phyloP scores from a whole-genome alignment of 306 rosid genomes.

The Rosa rugosa region DNA sequence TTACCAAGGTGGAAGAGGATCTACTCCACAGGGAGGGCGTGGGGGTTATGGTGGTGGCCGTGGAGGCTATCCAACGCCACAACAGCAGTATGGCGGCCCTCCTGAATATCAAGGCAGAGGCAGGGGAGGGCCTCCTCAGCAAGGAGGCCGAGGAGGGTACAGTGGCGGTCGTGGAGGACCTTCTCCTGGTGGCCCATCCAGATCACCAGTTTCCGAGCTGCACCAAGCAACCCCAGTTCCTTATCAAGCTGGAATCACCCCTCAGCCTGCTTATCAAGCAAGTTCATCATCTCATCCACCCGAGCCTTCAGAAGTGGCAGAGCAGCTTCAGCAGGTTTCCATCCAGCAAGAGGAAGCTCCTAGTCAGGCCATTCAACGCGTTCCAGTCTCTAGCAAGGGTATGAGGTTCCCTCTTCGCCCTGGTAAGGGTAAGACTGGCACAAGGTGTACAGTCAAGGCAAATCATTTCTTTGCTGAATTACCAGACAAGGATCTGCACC shows the following conservation, averaged over 20 bases:
- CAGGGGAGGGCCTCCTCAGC: slow-evolving; percentile 76
- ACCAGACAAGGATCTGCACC: slow-evolving; percentile 89
- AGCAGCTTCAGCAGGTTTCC: slow-evolving; percentile 37
- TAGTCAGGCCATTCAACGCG: slow-evolving; percentile 46
- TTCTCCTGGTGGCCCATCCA: slow-evolving; percentile 61
- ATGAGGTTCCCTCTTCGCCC: slow-evolving; percentile 94
- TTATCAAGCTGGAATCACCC: slow-evolving; percentile 54
- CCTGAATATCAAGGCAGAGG: slow-evolving; percentile 81
- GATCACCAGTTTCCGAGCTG: slow-evolving; percentile 88
- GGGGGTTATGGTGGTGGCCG: slow-evolving; percentile 53
- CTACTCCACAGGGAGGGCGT: slow-evolving; percentile 20
- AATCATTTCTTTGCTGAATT: slow-evolving; percentile 93
- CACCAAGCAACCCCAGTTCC: slow-evolving; percentile 92
- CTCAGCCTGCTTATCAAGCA: slow-evolving; percentile 59
- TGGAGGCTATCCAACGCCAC: slow-evolving; percentile 46
- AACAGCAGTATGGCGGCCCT: slow-evolving; percentile 60
- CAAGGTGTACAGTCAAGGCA: slow-evolving; percentile 70
- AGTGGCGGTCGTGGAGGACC: slow-evolving; percentile 65
- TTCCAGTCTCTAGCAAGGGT: slow-evolving; percentile 69
- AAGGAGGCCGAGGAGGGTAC: slow-evolving; percentile 67
- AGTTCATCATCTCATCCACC: slow-evolving; percentile 60
- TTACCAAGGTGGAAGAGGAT: slow-evolving; percentile 58
- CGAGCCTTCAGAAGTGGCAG: slow-evolving; percentile 38
- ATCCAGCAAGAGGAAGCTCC: slow-evolving; percentile 41
- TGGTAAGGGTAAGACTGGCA: slow-evolving; percentile 78